Conservation (phyloP, 2,329 filamentous ascomycete genomes). For the Helotiales sp. region DNA sequence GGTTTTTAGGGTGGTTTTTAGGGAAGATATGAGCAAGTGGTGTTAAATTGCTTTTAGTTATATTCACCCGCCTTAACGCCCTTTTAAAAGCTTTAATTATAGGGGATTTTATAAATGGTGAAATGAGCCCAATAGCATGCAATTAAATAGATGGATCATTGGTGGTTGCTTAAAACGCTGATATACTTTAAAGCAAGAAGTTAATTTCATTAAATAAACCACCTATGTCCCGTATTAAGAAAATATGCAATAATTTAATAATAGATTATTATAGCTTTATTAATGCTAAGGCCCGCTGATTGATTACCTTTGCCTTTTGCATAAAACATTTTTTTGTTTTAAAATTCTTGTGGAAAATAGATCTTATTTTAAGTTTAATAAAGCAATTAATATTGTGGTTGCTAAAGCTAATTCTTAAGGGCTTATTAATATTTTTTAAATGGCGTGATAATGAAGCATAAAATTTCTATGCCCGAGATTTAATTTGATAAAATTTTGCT, state of each 20-base stretch:
- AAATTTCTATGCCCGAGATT: conserved; percentile 15
- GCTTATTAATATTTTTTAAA: conserved; percentile 11
- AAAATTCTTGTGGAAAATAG: conserved; percentile 16
- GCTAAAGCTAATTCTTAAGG: conserved; percentile 7
- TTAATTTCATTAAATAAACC: background rate
- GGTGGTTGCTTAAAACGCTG: background rate
- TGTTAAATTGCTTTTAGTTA: background rate
- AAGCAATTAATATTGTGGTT: conserved; percentile 16
- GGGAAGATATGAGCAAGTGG: background rate
- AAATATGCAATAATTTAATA: background rate
- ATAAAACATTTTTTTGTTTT: background rate
- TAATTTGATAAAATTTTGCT: conserved; percentile 20
- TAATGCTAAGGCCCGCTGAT: no score
- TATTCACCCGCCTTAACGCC: background rate
- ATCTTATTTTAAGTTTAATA: conserved; percentile 9
- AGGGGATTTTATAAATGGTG: background rate
- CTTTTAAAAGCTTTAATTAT: background rate
- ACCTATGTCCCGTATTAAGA: background rate
- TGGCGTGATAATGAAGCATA: background rate
- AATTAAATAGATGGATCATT: background rate
- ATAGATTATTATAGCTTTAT: background rate
- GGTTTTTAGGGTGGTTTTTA: background rate
- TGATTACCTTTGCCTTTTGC: no score
- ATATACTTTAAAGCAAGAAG: background rate
- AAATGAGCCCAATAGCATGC: background rate